Percentiles rank a stretch among this genome's conserved stretches.
Conservation (phyloP, 2,329 filamentous ascomycete species). For the Lecanoromycetidae sp. region DNA sequence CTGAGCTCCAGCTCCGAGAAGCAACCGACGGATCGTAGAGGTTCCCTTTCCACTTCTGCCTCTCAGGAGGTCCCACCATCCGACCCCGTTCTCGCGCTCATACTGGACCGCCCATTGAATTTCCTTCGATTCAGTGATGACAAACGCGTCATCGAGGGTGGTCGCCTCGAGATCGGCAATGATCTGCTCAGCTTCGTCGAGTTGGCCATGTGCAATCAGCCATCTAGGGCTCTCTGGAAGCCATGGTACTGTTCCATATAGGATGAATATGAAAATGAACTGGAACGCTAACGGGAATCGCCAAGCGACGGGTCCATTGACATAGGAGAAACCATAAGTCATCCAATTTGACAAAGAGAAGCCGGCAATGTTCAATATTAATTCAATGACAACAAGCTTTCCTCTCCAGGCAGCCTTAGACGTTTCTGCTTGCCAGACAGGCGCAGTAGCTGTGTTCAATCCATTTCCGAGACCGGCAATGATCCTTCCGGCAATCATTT, state of each 20-base stretch:
- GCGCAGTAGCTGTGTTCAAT: slow-evolving; percentile 39
- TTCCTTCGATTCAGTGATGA: slow-evolving; percentile 38
- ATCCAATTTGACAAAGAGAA: slow-evolving; percentile 42
- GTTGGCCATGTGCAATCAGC: slow-evolving; percentile 22
- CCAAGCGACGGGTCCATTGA: slow-evolving; percentile 25
- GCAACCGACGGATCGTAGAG: slow-evolving; percentile 37
- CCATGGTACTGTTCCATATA: slow-evolving; percentile 24
- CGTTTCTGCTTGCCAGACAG: slow-evolving; percentile 41
- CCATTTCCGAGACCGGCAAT: slow-evolving; percentile 39
- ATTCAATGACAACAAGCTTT: slow-evolving; percentile 36
- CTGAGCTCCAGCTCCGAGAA: slow-evolving; percentile 44
- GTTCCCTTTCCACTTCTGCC: slow-evolving; percentile 35
- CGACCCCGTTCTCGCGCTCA: slow-evolving; percentile 38
- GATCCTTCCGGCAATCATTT: slow-evolving; percentile 41
- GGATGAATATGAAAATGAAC: slow-evolving; percentile 25
- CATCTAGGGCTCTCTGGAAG: slow-evolving; percentile 31
- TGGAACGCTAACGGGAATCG: slow-evolving; percentile 32
- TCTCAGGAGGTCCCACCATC: slow-evolving; percentile 39
- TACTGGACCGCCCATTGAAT: slow-evolving; percentile 39
- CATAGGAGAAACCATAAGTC: slow-evolving; percentile 40
- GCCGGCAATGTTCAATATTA: slow-evolving; percentile 41
- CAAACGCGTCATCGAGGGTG: slow-evolving; percentile 31
- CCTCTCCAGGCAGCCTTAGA: slow-evolving; percentile 34
- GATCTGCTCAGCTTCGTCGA: slow-evolving; percentile 20
- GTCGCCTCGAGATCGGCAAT: slow-evolving; percentile 36